Conservation (phyloP, 495 filamentous ascomycete species). For the Aspergillus taichungensis region DNA sequence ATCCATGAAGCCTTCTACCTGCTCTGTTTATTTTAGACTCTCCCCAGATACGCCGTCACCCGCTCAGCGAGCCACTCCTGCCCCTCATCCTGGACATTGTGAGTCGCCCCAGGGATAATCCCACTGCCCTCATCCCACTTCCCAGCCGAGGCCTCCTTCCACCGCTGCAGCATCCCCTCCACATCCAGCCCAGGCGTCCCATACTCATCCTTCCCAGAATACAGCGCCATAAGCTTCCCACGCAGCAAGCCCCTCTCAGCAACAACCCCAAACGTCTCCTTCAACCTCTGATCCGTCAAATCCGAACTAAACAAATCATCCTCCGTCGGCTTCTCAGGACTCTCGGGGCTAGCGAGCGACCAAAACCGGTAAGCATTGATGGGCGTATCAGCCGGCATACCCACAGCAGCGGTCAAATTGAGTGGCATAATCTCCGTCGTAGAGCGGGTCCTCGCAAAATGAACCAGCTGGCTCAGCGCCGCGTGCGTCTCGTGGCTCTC, state of each 20-base stretch:
- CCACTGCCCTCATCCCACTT: constrained; percentile 47
- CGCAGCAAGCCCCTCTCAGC: constrained; percentile 46
- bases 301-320: constrained; percentile 91
- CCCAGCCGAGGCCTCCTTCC: constrained; percentile 53
- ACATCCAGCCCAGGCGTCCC: constrained; percentile 57
- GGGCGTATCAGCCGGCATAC: constrained; percentile 49
- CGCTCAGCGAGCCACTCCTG: constrained; percentile 43
- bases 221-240: constrained; percentile 42
- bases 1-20: neutral
- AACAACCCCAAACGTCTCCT: constrained; percentile 56
- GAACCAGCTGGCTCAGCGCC: constrained; percentile 42
- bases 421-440: constrained; percentile 47
- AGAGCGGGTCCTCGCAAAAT: constrained; percentile 35
- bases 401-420: constrained; percentile 32
- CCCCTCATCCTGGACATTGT: constrained; percentile 48
- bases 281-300: constrained; percentile 49
- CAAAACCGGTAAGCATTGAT: constrained; percentile 49
- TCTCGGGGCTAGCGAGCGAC: constrained; percentile 50
- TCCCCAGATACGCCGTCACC: constrained; percentile 47
- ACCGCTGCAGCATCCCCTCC: constrained; percentile 49
- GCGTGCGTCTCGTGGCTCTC: constrained; percentile 21
- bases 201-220: constrained; percentile 65
- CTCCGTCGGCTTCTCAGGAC: constrained; percentile 48
- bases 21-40: constrained; percentile 21
- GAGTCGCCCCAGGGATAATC: constrained; percentile 50